Evolutionary conservation across 1,139 yeast genomes (phyloP).

Genomic region (Trichomonascaceae sp.): DNA sequence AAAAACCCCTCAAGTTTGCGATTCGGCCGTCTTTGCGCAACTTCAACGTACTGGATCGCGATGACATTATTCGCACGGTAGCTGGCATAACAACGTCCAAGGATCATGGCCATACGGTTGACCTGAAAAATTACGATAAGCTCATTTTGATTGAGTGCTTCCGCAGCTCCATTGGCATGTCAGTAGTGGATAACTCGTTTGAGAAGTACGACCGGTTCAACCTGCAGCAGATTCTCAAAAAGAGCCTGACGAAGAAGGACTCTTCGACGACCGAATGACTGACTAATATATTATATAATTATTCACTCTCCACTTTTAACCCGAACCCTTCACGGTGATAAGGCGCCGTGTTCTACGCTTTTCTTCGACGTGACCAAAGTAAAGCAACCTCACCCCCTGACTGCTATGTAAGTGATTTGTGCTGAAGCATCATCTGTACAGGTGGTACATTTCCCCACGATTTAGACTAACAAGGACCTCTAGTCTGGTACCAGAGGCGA

Average conservation of each 20-base stretch:
- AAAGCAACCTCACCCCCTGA: too few species aligned
- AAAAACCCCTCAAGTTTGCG: constrained; percentile 48
- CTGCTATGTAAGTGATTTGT: too few species aligned
- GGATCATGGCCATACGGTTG: constrained; percentile 63
- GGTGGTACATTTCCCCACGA: too few species aligned
- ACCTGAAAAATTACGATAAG: constrained; percentile 67
- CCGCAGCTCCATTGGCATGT: constrained; percentile 30
- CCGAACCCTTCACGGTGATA: too few species aligned
- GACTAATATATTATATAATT: too few species aligned
- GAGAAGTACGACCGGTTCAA: constrained; percentile 44
- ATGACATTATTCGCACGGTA: constrained; percentile 52
- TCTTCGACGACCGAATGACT: too few species aligned
- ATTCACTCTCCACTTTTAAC: too few species aligned
- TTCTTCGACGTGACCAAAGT: too few species aligned
- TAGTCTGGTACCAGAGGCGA: constrained; percentile 33
- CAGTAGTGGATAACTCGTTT: constrained; percentile 47
- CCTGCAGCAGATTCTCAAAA: constrained; percentile 46
- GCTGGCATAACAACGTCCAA: constrained; percentile 65
- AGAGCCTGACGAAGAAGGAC: constrained; percentile 4
- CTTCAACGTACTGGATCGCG: constrained; percentile 58
- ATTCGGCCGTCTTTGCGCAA: constrained; percentile 70
- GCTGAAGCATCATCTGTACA: too few species aligned
- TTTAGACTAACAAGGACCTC: not conserved
- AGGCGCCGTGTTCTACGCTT: too few species aligned
- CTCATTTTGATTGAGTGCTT: constrained; percentile 77